A percentile compares a stretch with the other conserved stretches of the same genome.
phyloP scores from a whole-genome alignment of 2,329 filamentous ascomycete species.

The Nigrospora osmanthi region DNA sequence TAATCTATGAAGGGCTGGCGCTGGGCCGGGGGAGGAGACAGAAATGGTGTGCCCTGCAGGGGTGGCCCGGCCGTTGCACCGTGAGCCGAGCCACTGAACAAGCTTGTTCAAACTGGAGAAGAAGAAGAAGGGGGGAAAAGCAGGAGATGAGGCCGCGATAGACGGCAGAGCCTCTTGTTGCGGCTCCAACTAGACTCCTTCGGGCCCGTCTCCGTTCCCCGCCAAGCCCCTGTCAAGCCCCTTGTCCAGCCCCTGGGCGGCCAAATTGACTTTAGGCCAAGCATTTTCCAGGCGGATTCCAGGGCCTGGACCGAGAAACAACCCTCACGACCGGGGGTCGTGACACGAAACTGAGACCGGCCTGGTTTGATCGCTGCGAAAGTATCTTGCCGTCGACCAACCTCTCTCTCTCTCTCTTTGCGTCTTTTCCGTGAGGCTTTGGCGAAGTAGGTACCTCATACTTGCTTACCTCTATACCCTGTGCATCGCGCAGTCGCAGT shows the following conservation, averaged over 20 bases:
- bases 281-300: neutral
- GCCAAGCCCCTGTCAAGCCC: neutral
- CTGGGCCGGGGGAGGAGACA: too few relatives aligned
- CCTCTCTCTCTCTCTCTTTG: neutral
- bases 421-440: too few relatives aligned
- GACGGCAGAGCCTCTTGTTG: neutral
- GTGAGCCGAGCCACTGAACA: too few relatives aligned
- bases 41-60: too few relatives aligned
- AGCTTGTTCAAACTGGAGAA: too few relatives aligned
- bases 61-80: too few relatives aligned
- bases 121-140: too few relatives aligned
- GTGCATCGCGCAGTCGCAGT: too few relatives aligned
- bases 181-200: neutral
- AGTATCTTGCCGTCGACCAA: neutral
- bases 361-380: neutral
- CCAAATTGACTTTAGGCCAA: slow-evolving; percentile 1
- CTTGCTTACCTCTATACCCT: too few relatives aligned
- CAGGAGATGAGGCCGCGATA: neutral
- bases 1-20: too few relatives aligned
- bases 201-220: neutral
- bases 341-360: neutral
- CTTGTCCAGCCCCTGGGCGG: neutral
- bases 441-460: too few relatives aligned
- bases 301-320: neutral
- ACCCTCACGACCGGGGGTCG: neutral